Conservation (phyloP, 2,329 filamentous ascomycete genomes). For the Boeremia exigua region DNA sequence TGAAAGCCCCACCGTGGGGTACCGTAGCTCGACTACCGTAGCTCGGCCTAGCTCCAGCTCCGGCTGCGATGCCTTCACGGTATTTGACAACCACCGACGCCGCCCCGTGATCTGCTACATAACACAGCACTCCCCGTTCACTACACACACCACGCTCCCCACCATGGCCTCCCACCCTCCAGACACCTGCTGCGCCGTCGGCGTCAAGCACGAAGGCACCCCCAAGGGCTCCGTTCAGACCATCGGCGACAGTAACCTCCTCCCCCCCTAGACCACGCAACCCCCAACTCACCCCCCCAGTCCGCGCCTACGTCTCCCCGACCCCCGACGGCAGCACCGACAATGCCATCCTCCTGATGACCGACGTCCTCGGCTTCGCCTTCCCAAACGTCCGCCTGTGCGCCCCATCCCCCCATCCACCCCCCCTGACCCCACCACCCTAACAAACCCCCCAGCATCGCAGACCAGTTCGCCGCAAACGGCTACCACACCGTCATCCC, state of each 20-base stretch:
- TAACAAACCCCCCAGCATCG: conserved; percentile 54
- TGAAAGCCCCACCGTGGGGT: too few relatives aligned
- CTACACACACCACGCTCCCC: background rate
- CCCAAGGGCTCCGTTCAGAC: conserved; percentile 56
- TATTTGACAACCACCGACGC: too few relatives aligned
- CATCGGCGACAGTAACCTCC: conserved; percentile 51
- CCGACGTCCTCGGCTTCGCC: conserved; percentile 64
- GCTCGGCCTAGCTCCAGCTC: too few relatives aligned
- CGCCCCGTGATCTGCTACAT: too few relatives aligned
- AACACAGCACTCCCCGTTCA: too few relatives aligned
- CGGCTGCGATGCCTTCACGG: too few relatives aligned
- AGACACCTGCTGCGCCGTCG: conserved; percentile 54
- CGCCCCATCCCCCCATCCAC: background rate
- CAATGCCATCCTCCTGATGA: conserved; percentile 61
- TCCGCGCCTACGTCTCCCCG: conserved; percentile 62
- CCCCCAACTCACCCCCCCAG: background rate
- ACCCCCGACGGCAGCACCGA: conserved; percentile 60
- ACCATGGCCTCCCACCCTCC: conserved; percentile 61
- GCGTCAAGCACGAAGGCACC: conserved; percentile 60
- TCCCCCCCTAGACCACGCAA: background rate
- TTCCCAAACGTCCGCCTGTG: conserved; percentile 58
- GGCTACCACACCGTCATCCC: conserved; percentile 73
- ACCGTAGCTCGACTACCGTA: too few relatives aligned
- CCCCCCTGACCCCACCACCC: too few relatives aligned
- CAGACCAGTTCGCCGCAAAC: conserved; percentile 76